A percentile compares a stretch with the other conserved stretches of the same genome.
Conservation (phyloP, 805 yeast species). For the Ogataea angusta region DNA sequence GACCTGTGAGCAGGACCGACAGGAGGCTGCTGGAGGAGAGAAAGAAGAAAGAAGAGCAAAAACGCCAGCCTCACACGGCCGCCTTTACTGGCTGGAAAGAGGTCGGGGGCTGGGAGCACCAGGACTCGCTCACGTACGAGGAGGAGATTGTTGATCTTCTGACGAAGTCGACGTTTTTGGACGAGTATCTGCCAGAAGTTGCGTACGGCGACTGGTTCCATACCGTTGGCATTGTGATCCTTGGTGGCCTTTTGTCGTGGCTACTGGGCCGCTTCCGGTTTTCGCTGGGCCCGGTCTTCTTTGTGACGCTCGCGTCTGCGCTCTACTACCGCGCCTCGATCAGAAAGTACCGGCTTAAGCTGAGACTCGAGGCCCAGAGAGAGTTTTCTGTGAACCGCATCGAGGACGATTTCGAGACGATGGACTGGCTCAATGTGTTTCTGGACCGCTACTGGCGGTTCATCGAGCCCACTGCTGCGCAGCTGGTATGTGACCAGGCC, state of each 20-base stretch:
- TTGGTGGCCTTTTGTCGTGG: slow-evolving; percentile 74
- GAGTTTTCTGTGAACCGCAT: slow-evolving; percentile 77
- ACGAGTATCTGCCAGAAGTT: slow-evolving; percentile 67
- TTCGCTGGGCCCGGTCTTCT: slow-evolving; percentile 76
- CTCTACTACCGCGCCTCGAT: slow-evolving; percentile 80
- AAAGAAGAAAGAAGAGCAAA: slow-evolving; percentile 17
- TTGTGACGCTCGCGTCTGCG: slow-evolving; percentile 59
- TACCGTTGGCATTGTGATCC: slow-evolving; percentile 65
- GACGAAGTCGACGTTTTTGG: slow-evolving; percentile 69
- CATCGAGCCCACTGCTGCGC: slow-evolving; percentile 85
- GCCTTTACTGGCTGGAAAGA: slow-evolving; percentile 93
- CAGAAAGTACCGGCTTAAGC: slow-evolving; percentile 67
- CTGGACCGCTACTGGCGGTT: slow-evolving; percentile 89
- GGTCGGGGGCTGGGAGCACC: slow-evolving; percentile 80
- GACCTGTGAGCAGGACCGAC: slow-evolving; percentile 29
- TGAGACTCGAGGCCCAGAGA: slow-evolving; percentile 80
- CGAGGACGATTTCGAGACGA: slow-evolving; percentile 86
- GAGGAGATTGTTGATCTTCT: slow-evolving; percentile 72
- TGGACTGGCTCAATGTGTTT: slow-evolving; percentile 94
- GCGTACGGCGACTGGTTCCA: slow-evolving; percentile 97
- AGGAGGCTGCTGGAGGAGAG: slow-evolving; percentile 17
- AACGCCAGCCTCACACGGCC: slow-evolving; percentile 54
- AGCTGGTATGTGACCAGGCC: slow-evolving; percentile 78
- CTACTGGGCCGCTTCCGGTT: slow-evolving; percentile 72
- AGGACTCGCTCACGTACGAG: slow-evolving; percentile 59